Evolutionary conservation across 305 asterid genomes (phyloP).

Genomic region (Rubia peregrina): DNA sequence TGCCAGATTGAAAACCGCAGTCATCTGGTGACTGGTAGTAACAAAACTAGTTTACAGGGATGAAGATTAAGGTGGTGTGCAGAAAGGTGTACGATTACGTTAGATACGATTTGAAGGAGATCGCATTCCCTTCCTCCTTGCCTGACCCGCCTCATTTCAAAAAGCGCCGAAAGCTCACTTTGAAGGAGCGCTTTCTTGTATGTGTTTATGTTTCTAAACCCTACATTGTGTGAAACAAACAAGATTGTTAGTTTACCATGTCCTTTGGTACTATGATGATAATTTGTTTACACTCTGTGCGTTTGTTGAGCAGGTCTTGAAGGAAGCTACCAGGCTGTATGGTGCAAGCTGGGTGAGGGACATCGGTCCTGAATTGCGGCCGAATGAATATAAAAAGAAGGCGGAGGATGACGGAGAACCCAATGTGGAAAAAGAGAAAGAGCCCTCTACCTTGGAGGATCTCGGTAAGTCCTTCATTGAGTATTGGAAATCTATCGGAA

Average conservation of each 20-base stretch:
- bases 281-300: background rate
- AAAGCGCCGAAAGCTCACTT: conserved; percentile 46
- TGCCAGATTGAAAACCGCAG: background rate
- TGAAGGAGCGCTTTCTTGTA: conserved; percentile 70
- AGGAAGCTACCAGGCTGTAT: conserved; percentile 79
- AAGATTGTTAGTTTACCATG: background rate
- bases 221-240: no score
- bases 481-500: background rate
- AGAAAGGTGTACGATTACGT: conserved; percentile 62
- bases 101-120: conserved; percentile 83
- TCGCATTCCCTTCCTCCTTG: conserved; percentile 82
- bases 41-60: conserved; percentile 15
- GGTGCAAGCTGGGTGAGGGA: conserved; percentile 92
- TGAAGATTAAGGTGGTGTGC: conserved; percentile 63
- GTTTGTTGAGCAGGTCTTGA: conserved; percentile 47
- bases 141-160: conserved; percentile 85
- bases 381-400: conserved; percentile 51
- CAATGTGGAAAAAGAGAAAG: conserved; percentile 30
- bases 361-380: conserved; percentile 91
- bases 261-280: background rate
- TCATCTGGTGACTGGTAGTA: background rate
- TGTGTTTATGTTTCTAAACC: conserved; percentile 18
- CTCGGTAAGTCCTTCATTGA: conserved; percentile 35
- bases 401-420: conserved; percentile 24
- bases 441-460: conserved; percentile 69